Percentiles rank a stretch among this genome's conserved stretches.
These are phyloP conservation scores for Rostrohypoxylon terebratum DNA, from an alignment of 495 filamentous ascomycete genomes.

Conservation along the genomic window DNA sequence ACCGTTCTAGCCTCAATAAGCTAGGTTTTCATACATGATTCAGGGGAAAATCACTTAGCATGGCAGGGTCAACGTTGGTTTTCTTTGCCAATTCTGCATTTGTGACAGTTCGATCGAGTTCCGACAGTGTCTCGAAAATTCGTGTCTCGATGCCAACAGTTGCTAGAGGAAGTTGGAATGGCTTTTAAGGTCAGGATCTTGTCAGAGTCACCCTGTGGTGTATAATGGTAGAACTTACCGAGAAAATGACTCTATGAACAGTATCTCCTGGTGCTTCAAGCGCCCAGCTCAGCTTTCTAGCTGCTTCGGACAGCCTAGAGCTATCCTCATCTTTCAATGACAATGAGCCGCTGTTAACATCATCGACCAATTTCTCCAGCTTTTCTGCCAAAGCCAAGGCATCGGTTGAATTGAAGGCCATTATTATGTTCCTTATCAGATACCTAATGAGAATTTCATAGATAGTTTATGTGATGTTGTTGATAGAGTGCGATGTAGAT, in stretches of 20 bases:
- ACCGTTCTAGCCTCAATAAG: constrained; percentile 48
- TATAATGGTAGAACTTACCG: constrained; percentile 11
- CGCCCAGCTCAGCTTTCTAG: not conserved
- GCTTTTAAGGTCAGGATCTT: constrained; percentile 21
- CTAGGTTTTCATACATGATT: not conserved
- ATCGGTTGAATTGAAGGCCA: not conserved
- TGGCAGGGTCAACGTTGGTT: constrained; percentile 46
- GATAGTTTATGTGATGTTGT: not conserved
- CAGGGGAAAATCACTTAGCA: constrained; percentile 48
- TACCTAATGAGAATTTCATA: not conserved
- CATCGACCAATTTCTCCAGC: not conserved
- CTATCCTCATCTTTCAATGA: not conserved
- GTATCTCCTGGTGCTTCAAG: constrained; percentile 32
- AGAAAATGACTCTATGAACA: constrained; percentile 34
- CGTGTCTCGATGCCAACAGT: constrained; percentile 54
- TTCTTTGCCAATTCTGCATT: constrained; percentile 50
- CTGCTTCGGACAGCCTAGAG: not conserved
- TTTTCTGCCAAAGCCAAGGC: not conserved
- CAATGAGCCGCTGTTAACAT: not conserved
- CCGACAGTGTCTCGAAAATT: constrained; percentile 51
- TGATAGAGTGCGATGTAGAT: not conserved
- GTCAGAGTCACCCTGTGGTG: not conserved
- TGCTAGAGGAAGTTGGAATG: constrained; percentile 42
- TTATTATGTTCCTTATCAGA: not conserved
- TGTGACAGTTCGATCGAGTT: constrained; percentile 33